Conservation (phyloP, 1,139 yeast genomes). For the Geotrichum histeridarum region DNA sequence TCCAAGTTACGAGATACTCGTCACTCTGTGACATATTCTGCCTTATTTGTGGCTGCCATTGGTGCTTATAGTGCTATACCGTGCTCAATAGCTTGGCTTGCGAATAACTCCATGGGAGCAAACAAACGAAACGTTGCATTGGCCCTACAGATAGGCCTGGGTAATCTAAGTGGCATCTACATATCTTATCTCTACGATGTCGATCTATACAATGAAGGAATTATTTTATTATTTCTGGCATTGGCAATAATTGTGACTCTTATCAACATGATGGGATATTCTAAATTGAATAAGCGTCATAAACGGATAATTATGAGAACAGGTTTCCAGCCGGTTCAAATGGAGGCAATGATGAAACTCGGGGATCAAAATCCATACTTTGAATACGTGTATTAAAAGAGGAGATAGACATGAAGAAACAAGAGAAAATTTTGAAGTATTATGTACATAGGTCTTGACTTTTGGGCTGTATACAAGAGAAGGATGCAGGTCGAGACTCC, state of each 20-base stretch:
- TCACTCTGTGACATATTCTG: slow-evolving; percentile 33
- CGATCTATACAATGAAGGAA: background rate
- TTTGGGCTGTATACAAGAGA: too few species aligned
- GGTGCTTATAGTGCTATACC: slow-evolving; percentile 41
- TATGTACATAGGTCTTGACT: background rate
- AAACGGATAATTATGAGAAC: background rate
- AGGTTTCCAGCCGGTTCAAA: background rate
- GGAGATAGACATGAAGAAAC: background rate
- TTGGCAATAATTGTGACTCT: slow-evolving; percentile 7
- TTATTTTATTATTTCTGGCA: background rate
- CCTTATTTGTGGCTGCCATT: slow-evolving; percentile 36
- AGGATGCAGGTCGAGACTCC: too few species aligned
- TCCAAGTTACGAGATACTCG: slow-evolving; percentile 18
- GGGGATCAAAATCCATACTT: slow-evolving; percentile 19
- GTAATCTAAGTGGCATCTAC: slow-evolving; percentile 42
- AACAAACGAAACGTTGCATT: slow-evolving; percentile 41
- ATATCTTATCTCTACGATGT: slow-evolving; percentile 22
- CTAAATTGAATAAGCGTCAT: slow-evolving; percentile 2
- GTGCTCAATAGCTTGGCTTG: slow-evolving; percentile 39
- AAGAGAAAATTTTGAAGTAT: background rate
- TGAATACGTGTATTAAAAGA: slow-evolving; percentile 16
- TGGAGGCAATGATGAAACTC: background rate
- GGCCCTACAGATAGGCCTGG: slow-evolving; percentile 43
- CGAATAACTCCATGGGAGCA: slow-evolving; percentile 39
- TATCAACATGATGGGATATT: slow-evolving; percentile 2